Evolutionary conservation across 1,139 yeast species (phyloP).

Genomic region (Entelexis sorbosivorans): DNA sequence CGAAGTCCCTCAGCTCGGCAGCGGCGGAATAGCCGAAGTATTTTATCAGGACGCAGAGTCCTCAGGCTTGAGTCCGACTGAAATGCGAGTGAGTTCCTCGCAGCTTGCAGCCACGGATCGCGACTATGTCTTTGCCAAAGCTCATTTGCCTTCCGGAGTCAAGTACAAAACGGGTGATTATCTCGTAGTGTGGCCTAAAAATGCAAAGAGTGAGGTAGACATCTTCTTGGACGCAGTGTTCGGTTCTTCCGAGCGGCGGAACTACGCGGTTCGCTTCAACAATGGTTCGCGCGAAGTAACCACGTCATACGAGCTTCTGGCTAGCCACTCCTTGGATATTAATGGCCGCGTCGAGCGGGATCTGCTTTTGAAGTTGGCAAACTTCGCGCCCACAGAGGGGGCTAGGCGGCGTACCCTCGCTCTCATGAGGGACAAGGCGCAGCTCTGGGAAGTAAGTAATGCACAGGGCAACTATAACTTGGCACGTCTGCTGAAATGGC

Average conservation of each 20-base stretch:
- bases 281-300: constrained; percentile 3
- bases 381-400: constrained; percentile 16
- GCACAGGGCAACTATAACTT: constrained; percentile 1
- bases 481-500: constrained; percentile 12
- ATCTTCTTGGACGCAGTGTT: constrained; percentile 18
- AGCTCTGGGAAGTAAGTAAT: not conserved
- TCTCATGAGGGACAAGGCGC: not conserved
- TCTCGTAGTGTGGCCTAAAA: constrained; percentile 21
- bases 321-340: constrained; percentile 16
- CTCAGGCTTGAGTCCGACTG: not conserved
- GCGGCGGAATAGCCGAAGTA: not conserved
- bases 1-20: not conserved
- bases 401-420: not conserved
- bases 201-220: constrained; percentile 9
- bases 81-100: not conserved
- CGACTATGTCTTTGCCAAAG: constrained; percentile 15
- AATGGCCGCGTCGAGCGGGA: constrained; percentile 20
- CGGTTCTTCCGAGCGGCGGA: constrained; percentile 3
- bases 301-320: constrained; percentile 18
- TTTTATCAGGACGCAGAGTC: not conserved
- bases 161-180: constrained; percentile 21
- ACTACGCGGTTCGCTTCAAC: not conserved
- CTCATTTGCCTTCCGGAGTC: constrained; percentile 9
- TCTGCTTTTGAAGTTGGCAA: constrained; percentile 10
- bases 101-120: constrained; percentile 13